Percentiles rank a stretch among this genome's conserved stretches.
These are phyloP conservation scores for Pichiaceae sp. DNA, from an alignment of 1,139 yeast species.

Conservation along the genomic window DNA sequence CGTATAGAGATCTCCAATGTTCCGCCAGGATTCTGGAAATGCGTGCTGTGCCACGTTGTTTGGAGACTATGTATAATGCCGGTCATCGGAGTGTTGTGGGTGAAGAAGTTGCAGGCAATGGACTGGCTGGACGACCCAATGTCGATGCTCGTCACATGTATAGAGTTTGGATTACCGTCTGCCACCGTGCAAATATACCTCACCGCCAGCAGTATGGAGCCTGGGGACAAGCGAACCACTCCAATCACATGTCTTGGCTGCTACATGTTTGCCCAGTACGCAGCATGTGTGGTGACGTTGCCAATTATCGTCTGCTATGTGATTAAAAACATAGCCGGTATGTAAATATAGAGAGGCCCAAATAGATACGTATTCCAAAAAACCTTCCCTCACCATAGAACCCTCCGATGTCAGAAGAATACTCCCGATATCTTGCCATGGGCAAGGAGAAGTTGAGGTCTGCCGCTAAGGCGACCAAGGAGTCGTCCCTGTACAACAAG, in stretches of 20 bases:
- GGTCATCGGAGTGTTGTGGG: constrained; percentile 55
- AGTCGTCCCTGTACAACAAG: constrained; percentile 18
- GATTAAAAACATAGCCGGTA: constrained; percentile 27
- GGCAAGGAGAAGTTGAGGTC: constrained; percentile 14
- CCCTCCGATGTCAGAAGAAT: neutral
- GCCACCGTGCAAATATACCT: constrained; percentile 82
- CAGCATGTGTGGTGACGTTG: constrained; percentile 47
- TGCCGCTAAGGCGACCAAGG: constrained; percentile 22
- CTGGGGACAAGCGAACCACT: constrained; percentile 47
- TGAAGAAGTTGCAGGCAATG: constrained; percentile 34
- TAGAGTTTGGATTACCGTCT: constrained; percentile 75
- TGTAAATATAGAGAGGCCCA: constrained; percentile 7
- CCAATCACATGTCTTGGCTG: constrained; percentile 84
- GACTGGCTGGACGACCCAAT: constrained; percentile 55
- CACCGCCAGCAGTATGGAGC: constrained; percentile 72
- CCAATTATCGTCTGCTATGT: constrained; percentile 61
- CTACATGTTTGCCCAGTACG: constrained; percentile 62
- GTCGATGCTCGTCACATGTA: constrained; percentile 59
- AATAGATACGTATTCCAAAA: no score
- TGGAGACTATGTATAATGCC: constrained; percentile 50
- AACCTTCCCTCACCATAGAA: no score
- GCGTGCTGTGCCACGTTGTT: constrained; percentile 35
- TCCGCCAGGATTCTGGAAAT: constrained; percentile 74
- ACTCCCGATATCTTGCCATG: neutral
- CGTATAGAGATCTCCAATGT: constrained; percentile 53